A percentile compares a stretch with the other conserved stretches of the same genome.
Evolutionary conservation across 768 basidiomycete species (phyloP).

Genomic region (Cystobasidium tubakii): DNA sequence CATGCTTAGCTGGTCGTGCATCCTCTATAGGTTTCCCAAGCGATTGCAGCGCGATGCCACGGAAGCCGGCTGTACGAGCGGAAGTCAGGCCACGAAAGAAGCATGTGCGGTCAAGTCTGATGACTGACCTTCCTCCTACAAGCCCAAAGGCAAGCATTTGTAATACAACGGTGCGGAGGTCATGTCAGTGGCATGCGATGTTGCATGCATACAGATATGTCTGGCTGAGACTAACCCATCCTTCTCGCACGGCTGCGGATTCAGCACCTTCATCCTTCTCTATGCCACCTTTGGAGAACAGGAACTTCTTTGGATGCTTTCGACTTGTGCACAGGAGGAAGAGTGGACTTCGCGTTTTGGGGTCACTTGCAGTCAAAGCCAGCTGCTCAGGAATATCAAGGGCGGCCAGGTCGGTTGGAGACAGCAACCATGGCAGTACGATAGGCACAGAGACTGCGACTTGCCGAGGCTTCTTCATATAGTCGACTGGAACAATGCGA

Average conservation of each 20-base stretch:
- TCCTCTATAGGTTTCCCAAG: constrained; percentile 1
- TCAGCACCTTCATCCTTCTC: constrained; percentile 31
- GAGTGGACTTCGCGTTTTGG: neutral
- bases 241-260: constrained; percentile 30
- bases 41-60: neutral
- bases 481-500: no score
- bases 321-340: constrained; percentile 19
- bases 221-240: constrained; percentile 16
- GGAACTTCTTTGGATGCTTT: constrained; percentile 18
- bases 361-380: constrained; percentile 1
- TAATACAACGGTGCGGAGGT: no score
- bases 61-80: constrained; percentile 25
- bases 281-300: constrained; percentile 33
- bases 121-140: neutral
- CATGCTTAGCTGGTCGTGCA: neutral
- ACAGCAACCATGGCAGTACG: constrained; percentile 3
- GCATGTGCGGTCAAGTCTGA: neutral
- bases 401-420: neutral
- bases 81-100: neutral
- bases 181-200: neutral
- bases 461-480: constrained; percentile 24
- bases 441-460: constrained; percentile 25
- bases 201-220: neutral
- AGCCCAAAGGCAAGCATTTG: no score
- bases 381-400: constrained; percentile 21